Base-by-base conservation (phyloP, 805 yeast species). In the Yamadazyma paraphyllophila region DNA sequence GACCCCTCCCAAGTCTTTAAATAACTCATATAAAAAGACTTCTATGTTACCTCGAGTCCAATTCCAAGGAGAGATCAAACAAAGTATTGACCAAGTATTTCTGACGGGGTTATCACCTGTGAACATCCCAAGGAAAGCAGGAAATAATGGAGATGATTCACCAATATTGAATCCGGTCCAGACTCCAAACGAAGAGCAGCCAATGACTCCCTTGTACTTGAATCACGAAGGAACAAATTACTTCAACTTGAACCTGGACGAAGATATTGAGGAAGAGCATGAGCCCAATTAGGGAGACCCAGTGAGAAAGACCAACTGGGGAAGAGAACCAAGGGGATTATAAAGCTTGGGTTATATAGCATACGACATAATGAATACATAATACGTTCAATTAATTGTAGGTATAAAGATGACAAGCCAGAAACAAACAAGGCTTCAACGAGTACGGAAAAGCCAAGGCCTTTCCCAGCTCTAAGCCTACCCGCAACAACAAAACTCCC, bases 1-100 rank as follows among this genome's bases (percentile, higher is more conserved):
- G 43, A 76, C 83, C 0, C 83, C 83, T 1, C 82, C 83, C 13
- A 56, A 54, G 50, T 65, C 65, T 29, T 60, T 48, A 45, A 60
- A 53, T 20, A 59, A 50, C 24, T 59, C 63, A 13, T 39, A 52
- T 48, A 45, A 51, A 54, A 44, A 60, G 51, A 32, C 54, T 58
- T 7, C 49, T 58, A 15, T 45, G 52, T 39, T 60, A 48, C 10
- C 37, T n/a, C 33, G 24, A 4, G 27, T 24, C 8, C 46, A 36
- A 20, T 17, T 15, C 6, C 44, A 41, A 39, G 26, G 13, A 11
- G 36, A 41, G 11, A 9, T 25, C 10, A 33, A 46, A 13, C 31
- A 17, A 11, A 27, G 32, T 12, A 30, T 40, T 12, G 36, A 29
- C 14, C 39, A 25, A 27, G 39, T 29, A 24, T 30, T 31, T 10